These are phyloP conservation scores for Urostyla sp. DNA, from an alignment of 73 alveolate genomes.

Conservation along the genomic window DNA sequence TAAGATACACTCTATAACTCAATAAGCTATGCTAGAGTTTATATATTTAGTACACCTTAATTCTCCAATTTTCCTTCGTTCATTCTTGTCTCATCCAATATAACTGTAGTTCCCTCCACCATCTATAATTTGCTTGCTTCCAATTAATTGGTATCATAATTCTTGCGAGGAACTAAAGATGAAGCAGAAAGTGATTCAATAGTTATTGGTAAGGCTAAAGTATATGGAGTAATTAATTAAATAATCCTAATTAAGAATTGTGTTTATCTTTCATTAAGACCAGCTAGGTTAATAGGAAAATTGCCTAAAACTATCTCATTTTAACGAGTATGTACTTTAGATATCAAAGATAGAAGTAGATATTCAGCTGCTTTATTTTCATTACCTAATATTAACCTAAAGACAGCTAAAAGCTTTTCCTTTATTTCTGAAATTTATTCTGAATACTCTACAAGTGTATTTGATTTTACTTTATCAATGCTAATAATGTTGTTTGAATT, in stretches of 20 bases:
- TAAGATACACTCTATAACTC: conserved; percentile 46
- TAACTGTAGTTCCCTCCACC: conserved; percentile 52
- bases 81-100: conserved; percentile 51
- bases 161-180: conserved; percentile 46
- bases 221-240: conserved; percentile 20
- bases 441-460: not conserved
- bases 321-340: conserved; percentile 43
- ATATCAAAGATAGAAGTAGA: conserved; percentile 4
- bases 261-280: not conserved
- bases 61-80: conserved; percentile 52
- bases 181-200: not conserved
- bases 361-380: conserved; percentile 50
- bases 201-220: conserved; percentile 34
- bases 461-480: not conserved
- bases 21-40: conserved; percentile 49
- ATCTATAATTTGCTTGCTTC: conserved; percentile 55
- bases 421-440: conserved; percentile 2
- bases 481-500: not conserved
- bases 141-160: conserved; percentile 54
- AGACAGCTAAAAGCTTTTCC: not conserved
- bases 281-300: conserved; percentile 28
- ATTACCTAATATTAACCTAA: conserved; percentile 2
- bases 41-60: conserved; percentile 42
- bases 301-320: conserved; percentile 53
- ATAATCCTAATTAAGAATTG: conserved; percentile 13